phyloP scores from a whole-genome alignment of 1,139 yeast genomes.

The Lodderomyces parapsilosis region DNA sequence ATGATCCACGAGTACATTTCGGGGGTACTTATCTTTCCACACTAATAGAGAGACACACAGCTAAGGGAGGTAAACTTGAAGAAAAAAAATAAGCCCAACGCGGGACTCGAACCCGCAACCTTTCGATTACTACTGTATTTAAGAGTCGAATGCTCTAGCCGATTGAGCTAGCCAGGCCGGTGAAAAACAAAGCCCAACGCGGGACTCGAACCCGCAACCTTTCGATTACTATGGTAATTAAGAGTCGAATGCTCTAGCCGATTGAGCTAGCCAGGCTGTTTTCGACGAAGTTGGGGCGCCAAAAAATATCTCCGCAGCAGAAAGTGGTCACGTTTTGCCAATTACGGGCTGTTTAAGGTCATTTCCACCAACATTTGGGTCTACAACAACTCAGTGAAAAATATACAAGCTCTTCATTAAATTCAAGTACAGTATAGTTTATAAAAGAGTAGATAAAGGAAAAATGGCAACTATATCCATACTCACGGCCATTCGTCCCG shows the following conservation, averaged over 20 bases:
- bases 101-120: constrained; percentile 56
- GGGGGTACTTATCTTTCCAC: no score
- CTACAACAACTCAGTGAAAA: no score
- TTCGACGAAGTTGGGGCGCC: not conserved
- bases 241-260: constrained; percentile 7
- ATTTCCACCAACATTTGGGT: not conserved
- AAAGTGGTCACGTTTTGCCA: not conserved
- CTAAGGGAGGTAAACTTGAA: no score
- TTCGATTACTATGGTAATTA: constrained; percentile 25
- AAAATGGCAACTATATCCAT: no score
- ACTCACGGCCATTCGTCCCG: no score
- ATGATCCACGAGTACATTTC: no score
- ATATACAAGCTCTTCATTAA: no score
- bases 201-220: constrained; percentile 56
- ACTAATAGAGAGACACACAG: no score
- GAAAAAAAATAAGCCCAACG: constrained; percentile 39
- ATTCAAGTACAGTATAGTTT: no score
- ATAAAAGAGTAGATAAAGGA: no score
- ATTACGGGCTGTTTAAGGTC: not conserved
- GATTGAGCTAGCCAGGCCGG: constrained; percentile 3
- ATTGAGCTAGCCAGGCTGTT: constrained; percentile 6
- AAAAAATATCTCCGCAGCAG: not conserved
- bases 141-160: constrained; percentile 3
- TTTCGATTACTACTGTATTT: constrained; percentile 27
- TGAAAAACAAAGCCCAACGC: constrained; percentile 40